Evolutionary conservation across 306 rosid genomes (phyloP), one percentile per base, ranked within the genome.

Genomic region (Pueraria montana): DNA sequence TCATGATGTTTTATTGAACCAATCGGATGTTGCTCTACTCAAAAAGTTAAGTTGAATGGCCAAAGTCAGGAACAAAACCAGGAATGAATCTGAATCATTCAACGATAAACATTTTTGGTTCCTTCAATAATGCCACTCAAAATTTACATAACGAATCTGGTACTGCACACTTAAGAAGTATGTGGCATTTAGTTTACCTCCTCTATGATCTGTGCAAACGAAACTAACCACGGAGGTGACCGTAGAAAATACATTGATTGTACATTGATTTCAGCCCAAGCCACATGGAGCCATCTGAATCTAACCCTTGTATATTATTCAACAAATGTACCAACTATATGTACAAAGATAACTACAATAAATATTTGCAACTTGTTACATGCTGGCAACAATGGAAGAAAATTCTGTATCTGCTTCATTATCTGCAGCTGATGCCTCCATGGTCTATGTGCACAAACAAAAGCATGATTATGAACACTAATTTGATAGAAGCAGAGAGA

Each of bases 301-400:
- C 49, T 56, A 80, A 79, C 67, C 75, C 68, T 83, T 55, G 8
- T 45, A 5, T 84, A 83, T 80, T 81, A 63, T 80, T 82, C 75
- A 87, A 72, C 63, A 84, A 86, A 87, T 85, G 86, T 72, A 78
- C 58, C 68, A 82, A 80, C 88, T 68, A 87, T 91, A 93, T 93
- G 86, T 91, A 93, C 95, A 95, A 55, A 77, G 76, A 86, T 73
- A 67, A 32, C 80, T 65, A 85, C 76, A 86, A 38, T 76, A 71
- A 68, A 83, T 78, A 84, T 68, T 68, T 72, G 43, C 86, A 72
- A 78, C 13, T 63, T 75, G 50, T 94, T 87, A 96, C 99, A 96
- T 91, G 95, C 90, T 94, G 85, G 95, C 96, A 84, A 91, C 98
- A 79, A 93, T 89, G 48, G 94, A 88, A 74, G 92, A 80, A 80